A percentile compares a stretch with the other conserved stretches of the same genome.
phyloP scores from a whole-genome alignment of 768 basidiomycete species.

The Pholiota microspora region DNA sequence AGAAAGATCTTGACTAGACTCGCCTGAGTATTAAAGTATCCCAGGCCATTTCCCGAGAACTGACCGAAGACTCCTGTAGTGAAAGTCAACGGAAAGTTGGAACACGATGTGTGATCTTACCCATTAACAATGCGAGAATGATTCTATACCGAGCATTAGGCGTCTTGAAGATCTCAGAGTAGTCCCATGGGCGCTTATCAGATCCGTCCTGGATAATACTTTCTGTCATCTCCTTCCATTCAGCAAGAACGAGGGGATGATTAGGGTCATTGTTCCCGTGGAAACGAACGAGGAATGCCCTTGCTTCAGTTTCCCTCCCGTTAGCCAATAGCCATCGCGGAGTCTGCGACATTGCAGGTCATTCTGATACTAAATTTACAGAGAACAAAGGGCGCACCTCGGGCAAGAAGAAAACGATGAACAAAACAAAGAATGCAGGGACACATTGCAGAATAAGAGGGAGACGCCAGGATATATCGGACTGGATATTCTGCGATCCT shows the following conservation, averaged over 20 bases:
- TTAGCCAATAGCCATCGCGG: constrained; percentile 1
- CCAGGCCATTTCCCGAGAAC: neutral
- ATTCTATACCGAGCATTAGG: neutral
- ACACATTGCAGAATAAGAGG: neutral
- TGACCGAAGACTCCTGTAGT: neutral
- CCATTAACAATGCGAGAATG: neutral
- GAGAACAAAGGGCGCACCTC: neutral
- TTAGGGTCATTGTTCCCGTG: constrained; percentile 2
- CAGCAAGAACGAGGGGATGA: neutral
- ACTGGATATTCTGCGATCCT: neutral
- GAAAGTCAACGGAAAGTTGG: neutral
- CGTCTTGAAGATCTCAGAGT: neutral
- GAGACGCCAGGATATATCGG: neutral
- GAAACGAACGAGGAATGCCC: neutral
- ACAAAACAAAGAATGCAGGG: neutral
- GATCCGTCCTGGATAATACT: neutral
- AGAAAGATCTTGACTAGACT: neutral
- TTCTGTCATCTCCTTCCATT: constrained; percentile 2
- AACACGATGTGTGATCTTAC: too few relatives aligned
- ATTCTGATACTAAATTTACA: neutral
- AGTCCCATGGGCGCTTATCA: constrained; percentile 2
- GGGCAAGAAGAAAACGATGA: neutral
- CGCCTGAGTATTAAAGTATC: neutral
- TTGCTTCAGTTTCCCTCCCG: neutral
- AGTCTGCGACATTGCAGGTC: neutral